Evolutionary conservation across 352 stramenopile genomes (phyloP), one percentile per base, ranked within the genome.

Genomic region (Plasmopara viticola): DNA sequence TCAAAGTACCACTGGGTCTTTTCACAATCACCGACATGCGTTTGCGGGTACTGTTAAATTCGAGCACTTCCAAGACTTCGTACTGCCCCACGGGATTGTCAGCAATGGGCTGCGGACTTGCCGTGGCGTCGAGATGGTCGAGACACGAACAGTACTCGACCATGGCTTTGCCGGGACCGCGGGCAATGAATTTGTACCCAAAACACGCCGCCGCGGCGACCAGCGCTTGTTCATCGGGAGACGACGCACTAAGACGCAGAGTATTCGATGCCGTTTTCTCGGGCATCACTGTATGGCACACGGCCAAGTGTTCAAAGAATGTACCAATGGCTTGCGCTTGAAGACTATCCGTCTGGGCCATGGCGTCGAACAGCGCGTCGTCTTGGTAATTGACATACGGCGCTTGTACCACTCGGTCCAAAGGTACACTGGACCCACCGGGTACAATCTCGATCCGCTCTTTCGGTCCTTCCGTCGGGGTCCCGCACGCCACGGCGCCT

Each of bases 221-320:
- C 5, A 97, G 60, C 15, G 87, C 87, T 57, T 96, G 84, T 34
- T 97, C 88, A 60, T 97, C 88, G 0, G 87, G 88, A 34, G 87
- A 97, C 43, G 93, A 96, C 1, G 93, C 90, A 53, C 90, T 96
- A 53, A 97, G 78, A 1, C 81, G 72, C 4, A 96, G 58, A 53
- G 60, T 82, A 4, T 83, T 85, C 42, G 97, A 93, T 0, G 93
- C 48, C 30, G 96, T 84, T 10, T 87, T 91, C 66, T 99, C 97
- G 0, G 97, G 94, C 64, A 99, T 98, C 30, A 99, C 96, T 5
- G 96, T 99, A 70, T 99, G 94, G 64, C 92, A 97, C 10, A 97
- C 72, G 4, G 86, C 64, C 28, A 97, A 58, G 62, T 94, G 80
- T 43, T 95, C 84, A 33, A 88, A 96, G 56, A 97, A 97, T 0